These are phyloP conservation scores for Nicotiana rustica DNA, from an alignment of 305 asterid genomes.

Conservation along the genomic window DNA sequence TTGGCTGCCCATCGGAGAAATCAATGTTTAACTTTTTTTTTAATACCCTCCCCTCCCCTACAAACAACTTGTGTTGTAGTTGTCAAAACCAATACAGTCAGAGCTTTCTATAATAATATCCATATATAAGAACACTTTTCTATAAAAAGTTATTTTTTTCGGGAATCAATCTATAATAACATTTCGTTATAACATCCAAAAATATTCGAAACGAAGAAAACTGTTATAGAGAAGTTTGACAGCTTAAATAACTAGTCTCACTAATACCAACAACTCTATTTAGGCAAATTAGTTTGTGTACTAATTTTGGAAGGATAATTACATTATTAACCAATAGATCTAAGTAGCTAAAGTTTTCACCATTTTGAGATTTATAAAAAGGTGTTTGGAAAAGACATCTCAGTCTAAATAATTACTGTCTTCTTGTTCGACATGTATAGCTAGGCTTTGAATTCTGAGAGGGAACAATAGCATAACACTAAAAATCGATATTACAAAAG, in stretches of 20 bases:
- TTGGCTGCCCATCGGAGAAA: not conserved
- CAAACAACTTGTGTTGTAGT: not conserved
- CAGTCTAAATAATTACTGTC: not conserved
- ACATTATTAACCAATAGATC: not conserved
- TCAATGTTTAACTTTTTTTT: not conserved
- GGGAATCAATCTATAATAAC: too few species aligned
- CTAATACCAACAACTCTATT: not conserved
- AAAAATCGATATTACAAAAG: not conserved
- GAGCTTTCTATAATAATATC: too few species aligned
- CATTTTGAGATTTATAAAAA: not conserved
- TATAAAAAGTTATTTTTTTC: too few species aligned
- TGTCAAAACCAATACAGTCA: not conserved
- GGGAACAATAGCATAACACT: not conserved
- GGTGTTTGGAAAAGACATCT: slow-evolving; percentile 31
- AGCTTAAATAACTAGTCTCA: not conserved
- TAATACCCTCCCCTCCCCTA: too few species aligned
- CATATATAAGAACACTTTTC: too few species aligned
- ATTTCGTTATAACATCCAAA: too few species aligned
- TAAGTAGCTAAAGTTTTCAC: not conserved
- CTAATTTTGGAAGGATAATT: slow-evolving; percentile 13
- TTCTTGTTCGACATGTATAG: not conserved
- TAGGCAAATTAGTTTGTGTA: not conserved
- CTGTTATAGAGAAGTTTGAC: too few species aligned
- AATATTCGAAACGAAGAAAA: too few species aligned
- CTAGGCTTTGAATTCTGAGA: slow-evolving; percentile 2